A percentile compares a stretch with the other conserved stretches of the same genome.
Evolutionary conservation across 331 rosid species (phyloP).

Genomic region (Ulmus americana): DNA sequence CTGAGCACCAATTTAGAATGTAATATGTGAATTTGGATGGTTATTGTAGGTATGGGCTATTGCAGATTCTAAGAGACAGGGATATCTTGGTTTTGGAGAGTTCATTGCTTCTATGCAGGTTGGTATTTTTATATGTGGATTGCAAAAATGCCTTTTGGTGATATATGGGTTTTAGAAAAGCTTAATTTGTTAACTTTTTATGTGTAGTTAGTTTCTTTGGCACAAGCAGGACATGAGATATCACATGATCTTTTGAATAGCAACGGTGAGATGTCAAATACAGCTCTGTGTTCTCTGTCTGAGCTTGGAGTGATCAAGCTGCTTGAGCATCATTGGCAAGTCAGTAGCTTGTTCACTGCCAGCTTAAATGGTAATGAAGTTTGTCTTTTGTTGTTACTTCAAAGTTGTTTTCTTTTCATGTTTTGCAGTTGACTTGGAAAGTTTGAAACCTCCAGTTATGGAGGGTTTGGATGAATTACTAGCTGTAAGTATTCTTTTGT

Average conservation of each 20-base stretch:
- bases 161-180: neutral
- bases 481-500: slow-evolving; percentile 37
- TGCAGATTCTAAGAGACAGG: slow-evolving; percentile 83
- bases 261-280: slow-evolving; percentile 40
- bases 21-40: neutral
- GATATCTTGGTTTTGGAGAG: slow-evolving; percentile 80
- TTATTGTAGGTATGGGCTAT: slow-evolving; percentile 78
- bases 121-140: neutral
- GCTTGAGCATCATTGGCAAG: neutral
- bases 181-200: slow-evolving; percentile 19
- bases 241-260: slow-evolving; percentile 49
- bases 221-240: slow-evolving; percentile 62
- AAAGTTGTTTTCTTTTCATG: neutral
- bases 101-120: slow-evolving; percentile 82
- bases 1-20: too few relatives aligned
- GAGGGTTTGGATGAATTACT: slow-evolving; percentile 58
- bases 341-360: slow-evolving; percentile 1
- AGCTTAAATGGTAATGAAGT: neutral
- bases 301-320: neutral
- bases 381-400: too few relatives aligned
- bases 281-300: slow-evolving; percentile 1
- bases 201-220: slow-evolving; percentile 64
- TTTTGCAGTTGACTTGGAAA: slow-evolving; percentile 53
- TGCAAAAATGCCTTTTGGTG: neutral
- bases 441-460: slow-evolving; percentile 60